Evolutionary conservation across 805 yeast species (phyloP), one percentile per base, ranked within the genome.

Genomic region (Peterozyma toletana): DNA sequence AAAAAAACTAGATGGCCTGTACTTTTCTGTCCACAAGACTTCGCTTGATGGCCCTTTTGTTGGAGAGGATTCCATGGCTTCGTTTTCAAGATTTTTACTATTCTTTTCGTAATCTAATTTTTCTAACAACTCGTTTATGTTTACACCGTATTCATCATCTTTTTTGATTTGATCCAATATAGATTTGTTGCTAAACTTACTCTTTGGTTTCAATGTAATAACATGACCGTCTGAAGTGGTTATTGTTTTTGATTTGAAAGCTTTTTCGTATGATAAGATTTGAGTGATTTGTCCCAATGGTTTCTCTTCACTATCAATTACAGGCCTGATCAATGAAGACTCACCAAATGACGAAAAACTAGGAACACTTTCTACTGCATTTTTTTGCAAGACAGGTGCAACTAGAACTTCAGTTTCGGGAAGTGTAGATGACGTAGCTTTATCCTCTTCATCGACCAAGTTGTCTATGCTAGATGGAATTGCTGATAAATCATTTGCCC

Each of bases 1-100:
- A 30, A 82, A 52, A 61, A 81, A 83, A n/a, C 59, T 63, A 35
- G 58, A 60, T 0, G 91, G 88, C 48, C 86, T 65, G 70, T 82
- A 84, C 56, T 81, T 81, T 53, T 84, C 91, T 2, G 80, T 77
- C 79, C 73, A 63, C 30, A 72, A 38, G 7, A 30, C 15, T 13
- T 11, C 21, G 17, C 33, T 37, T 17, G 3, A 21, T 10, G 4
- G 17, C n/a, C 14, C 11, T 6, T 18, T 18, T 11, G 14, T 9
- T 17, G 13, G 42, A 2, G 30, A 34, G 9, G 33, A 2, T n/a
- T 31, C 27, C 11, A 18, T 31, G 16, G 30, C n/a, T 29, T 39
- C 15, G 34, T n/a, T 6, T 30, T 44, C 7, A 21, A 7, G 7
- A 7, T 7, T 21, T n/a, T 33, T 18, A 7, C 37, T 11, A 11